Evolutionary conservation across 257 asterid species (phyloP).

Genomic region (Ehretia macrophylla): DNA sequence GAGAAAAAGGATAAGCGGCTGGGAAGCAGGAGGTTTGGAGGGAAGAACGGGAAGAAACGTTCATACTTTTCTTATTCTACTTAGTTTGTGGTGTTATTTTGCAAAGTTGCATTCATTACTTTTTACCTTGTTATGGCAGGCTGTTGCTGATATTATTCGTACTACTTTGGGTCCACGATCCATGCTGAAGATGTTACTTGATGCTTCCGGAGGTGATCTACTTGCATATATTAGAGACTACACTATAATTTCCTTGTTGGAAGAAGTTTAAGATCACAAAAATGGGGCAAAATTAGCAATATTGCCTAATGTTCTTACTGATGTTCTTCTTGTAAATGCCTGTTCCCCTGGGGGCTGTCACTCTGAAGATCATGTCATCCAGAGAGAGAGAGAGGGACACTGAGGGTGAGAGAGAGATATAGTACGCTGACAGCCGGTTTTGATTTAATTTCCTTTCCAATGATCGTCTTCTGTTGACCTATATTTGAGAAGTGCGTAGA

Average conservation of each 20-base stretch:
- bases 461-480: too few relatives aligned
- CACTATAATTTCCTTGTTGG: neutral
- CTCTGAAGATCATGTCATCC: too few relatives aligned
- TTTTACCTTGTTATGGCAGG: constrained; percentile 36
- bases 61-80: neutral
- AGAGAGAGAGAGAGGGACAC: too few relatives aligned
- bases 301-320: too few relatives aligned
- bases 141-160: constrained; percentile 91
- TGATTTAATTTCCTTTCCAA: too few relatives aligned
- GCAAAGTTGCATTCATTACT: constrained; percentile 1
- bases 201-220: constrained; percentile 68
- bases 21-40: too few relatives aligned
- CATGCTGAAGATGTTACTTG: constrained; percentile 91
- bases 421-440: too few relatives aligned
- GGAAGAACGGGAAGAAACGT: neutral
- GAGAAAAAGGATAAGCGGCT: too few relatives aligned
- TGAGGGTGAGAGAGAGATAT: too few relatives aligned
- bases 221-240: neutral
- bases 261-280: neutral
- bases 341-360: too few relatives aligned
- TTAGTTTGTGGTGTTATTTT: neutral
- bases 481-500: too few relatives aligned
- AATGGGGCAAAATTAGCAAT: neutral
- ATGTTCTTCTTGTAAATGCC: too few relatives aligned
- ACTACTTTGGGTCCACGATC: constrained; percentile 94